These are phyloP conservation scores for Trichophyton mentagrophytes DNA, from an alignment of 2,329 filamentous ascomycete species.

Conservation along the genomic window DNA sequence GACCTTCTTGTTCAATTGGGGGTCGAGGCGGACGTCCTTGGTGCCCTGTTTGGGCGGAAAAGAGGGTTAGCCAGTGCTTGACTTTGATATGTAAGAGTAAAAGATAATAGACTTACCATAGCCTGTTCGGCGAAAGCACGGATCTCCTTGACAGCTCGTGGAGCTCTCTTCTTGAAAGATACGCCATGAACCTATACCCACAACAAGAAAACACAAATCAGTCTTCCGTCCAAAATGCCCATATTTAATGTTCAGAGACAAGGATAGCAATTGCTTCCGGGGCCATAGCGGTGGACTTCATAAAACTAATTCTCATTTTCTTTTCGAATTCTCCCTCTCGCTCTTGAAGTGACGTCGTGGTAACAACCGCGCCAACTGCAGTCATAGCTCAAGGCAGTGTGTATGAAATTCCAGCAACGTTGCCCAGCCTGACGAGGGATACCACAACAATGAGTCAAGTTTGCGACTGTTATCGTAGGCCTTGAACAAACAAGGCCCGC, in stretches of 20 bases:
- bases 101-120: slow-evolving; percentile 60
- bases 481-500: background rate
- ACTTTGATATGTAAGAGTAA: background rate
- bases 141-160: slow-evolving; percentile 99
- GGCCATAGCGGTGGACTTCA: slow-evolving; percentile 53
- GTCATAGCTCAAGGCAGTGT: background rate
- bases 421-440: background rate
- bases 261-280: slow-evolving; percentile 11
- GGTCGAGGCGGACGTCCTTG: slow-evolving; percentile 92
- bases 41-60: slow-evolving; percentile 54
- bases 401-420: background rate
- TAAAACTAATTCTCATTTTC: slow-evolving; percentile 45
- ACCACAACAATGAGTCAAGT: background rate
- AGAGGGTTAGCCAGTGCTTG: background rate
- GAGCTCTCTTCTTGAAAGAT: slow-evolving; percentile 99
- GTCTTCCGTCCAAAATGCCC: slow-evolving; percentile 52
- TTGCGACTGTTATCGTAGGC: background rate
- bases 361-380: background rate
- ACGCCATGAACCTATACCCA: slow-evolving; percentile 76
- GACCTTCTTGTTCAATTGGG: slow-evolving; percentile 99
- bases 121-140: slow-evolving; percentile 81
- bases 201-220: slow-evolving; percentile 38
- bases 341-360: slow-evolving; percentile 1
- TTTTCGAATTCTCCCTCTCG: slow-evolving; percentile 6
- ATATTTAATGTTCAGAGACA: slow-evolving; percentile 4